phyloP scores from a whole-genome alignment of 106 monocot species.

The Narthecium ossifragum region DNA sequence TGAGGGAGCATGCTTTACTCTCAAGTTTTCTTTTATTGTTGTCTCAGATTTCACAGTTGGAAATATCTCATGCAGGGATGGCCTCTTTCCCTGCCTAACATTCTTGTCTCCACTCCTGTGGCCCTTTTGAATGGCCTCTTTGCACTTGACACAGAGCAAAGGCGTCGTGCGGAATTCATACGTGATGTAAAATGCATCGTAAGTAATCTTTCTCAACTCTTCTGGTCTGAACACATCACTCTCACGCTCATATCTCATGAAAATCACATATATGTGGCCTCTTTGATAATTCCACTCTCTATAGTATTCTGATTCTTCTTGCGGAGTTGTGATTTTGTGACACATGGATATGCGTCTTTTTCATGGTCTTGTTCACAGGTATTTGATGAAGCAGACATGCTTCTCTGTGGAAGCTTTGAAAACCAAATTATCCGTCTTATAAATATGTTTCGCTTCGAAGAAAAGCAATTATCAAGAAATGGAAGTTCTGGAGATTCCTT shows the following conservation, averaged over 20 bases:
- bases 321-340: no score
- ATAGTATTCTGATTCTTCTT: no score
- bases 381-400: slow-evolving; percentile 99
- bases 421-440: slow-evolving; percentile 87
- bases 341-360: background rate
- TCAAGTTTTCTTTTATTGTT: background rate
- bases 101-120: slow-evolving; percentile 93
- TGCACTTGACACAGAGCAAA: slow-evolving; percentile 64
- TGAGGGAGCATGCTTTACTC: background rate
- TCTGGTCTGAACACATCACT: no score
- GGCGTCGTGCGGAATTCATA: slow-evolving; percentile 52
- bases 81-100: slow-evolving; percentile 65
- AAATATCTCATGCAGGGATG: slow-evolving; percentile 57
- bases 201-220: slow-evolving; percentile 13
- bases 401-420: slow-evolving; percentile 95
- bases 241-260: no score
- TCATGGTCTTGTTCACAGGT: slow-evolving; percentile 36
- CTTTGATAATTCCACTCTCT: background rate
- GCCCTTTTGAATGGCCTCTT: slow-evolving; percentile 88
- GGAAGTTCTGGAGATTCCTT: slow-evolving; percentile 11
- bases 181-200: slow-evolving; percentile 77
- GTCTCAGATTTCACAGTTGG: background rate
- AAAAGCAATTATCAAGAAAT: slow-evolving; percentile 67
- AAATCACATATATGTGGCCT: no score
- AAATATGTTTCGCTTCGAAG: slow-evolving; percentile 89